Evolutionary conservation across 2,329 filamentous ascomycete species (phyloP), one percentile per base, ranked within the genome.

Genomic region (Cercospora sp.): DNA sequence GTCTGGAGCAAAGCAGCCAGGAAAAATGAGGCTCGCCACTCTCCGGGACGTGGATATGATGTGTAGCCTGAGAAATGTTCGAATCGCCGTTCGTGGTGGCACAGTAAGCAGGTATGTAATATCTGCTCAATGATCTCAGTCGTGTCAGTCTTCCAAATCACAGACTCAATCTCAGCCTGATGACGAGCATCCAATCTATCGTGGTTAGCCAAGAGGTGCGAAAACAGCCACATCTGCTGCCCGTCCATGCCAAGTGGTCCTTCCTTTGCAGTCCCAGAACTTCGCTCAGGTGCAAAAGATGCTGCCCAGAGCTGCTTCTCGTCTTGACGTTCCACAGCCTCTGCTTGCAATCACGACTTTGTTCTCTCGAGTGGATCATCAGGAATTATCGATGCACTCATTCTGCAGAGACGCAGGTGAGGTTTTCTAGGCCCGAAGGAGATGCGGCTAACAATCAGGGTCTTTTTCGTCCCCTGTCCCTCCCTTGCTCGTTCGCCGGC

Each of bases 341-440:
- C 36, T 40, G 13, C 13, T 40, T n/a, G 36, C 13, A 48, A 20
- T 20, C 18, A 20, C 42, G 18, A 48, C 42, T 18, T 48, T 9
- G 1, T n/a, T 20, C 9, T 12, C 9, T 48, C 42, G 42, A 20
- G 42, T 48, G 36, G 36, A n/a, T 40, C 36, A 7, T n/a, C 5
- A 16, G 5, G 13, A n/a, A n/a, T 16, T 5, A 26, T 51, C 45
- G 6, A 10, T 51, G 48, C 20, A 12, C 23, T 51, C 10, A 26
- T 53, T 53, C 48, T 53, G 48, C 48, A 53, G 48, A 53, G 48
- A 53, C 5, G 48, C 48, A 53, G 48, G 48, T 53, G 48, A 53
- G 48, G 20, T 23, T 12, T 13, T 53, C 48, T 53, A 53, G 48
- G 9, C 48, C 48, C 5, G 16, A 53, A 53, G 48, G 20, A 53